phyloP scores from a whole-genome alignment of 1,284 basidiomycete genomes.

The Fistulina hepatica region DNA sequence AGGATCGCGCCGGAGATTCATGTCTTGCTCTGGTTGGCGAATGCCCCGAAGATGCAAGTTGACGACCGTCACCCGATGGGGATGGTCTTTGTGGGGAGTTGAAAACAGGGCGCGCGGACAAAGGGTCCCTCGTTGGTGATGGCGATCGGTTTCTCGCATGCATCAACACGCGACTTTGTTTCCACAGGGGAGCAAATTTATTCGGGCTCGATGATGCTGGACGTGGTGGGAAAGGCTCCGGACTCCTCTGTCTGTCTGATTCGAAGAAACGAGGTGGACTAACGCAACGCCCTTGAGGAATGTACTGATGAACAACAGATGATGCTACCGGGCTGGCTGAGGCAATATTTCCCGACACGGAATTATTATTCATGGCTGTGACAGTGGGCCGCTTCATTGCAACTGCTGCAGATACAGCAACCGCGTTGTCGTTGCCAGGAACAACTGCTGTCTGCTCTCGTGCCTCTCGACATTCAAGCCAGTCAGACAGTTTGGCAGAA shows the following conservation, averaged over 20 bases:
- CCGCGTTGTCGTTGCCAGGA: too few relatives aligned
- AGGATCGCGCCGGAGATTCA: slow-evolving; percentile 9
- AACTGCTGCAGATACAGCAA: too few relatives aligned
- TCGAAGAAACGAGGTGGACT: slow-evolving; percentile 11
- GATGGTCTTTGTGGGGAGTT: slow-evolving; percentile 6
- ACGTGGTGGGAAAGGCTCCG: too few relatives aligned
- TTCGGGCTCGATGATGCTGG: slow-evolving; percentile 5
- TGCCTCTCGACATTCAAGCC: too few relatives aligned
- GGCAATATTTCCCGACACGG: too few relatives aligned
- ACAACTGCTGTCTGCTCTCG: too few relatives aligned
- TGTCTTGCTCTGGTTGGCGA: slow-evolving; percentile 6
- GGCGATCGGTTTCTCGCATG: slow-evolving; percentile 6
- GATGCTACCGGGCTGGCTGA: slow-evolving; percentile 2
- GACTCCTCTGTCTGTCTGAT: too few relatives aligned
- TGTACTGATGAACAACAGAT: neutral
- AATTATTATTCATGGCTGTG: too few relatives aligned
- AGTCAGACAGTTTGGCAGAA: too few relatives aligned
- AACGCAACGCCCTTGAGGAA: slow-evolving; percentile 3
- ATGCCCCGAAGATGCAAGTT: slow-evolving; percentile 13
- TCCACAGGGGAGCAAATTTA: slow-evolving; percentile 14
- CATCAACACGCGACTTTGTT: slow-evolving; percentile 9
- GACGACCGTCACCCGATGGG: slow-evolving; percentile 5
- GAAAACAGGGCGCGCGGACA: slow-evolving; percentile 9
- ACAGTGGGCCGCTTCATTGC: too few relatives aligned
- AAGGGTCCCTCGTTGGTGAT: neutral